These are phyloP conservation scores for Populus pruinosa DNA, from an alignment of 345 rosid genomes.

Conservation along the genomic window DNA sequence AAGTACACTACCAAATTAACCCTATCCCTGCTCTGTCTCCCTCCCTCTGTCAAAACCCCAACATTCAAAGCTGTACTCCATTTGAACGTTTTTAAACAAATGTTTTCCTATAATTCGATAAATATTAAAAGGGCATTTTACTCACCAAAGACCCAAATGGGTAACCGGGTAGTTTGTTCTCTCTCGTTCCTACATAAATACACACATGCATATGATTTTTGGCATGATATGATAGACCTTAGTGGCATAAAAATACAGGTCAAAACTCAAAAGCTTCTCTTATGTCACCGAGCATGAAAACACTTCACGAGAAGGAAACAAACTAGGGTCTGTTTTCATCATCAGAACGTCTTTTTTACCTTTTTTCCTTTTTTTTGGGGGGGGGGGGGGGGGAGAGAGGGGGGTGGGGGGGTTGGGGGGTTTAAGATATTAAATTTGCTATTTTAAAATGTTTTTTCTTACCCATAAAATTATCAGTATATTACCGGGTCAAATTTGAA, in stretches of 20 bases:
- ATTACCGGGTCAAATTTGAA: conserved; percentile 36
- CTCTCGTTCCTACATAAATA: background rate
- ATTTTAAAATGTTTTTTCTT: conserved; percentile 4
- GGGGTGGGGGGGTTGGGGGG: too few species aligned
- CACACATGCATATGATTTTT: too few species aligned
- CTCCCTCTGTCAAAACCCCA: conserved; percentile 20
- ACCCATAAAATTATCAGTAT: conserved; percentile 2
- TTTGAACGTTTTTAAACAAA: conserved; percentile 1
- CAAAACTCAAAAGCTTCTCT: conserved; percentile 5
- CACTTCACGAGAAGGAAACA: conserved; percentile 25
- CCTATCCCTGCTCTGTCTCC: conserved; percentile 30
- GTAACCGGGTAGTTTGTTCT: background rate
- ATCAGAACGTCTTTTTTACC: background rate
- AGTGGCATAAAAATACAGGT: background rate
- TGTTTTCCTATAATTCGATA: background rate
- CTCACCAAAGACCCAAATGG: background rate
- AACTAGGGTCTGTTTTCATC: conserved; percentile 13
- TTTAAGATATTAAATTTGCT: background rate
- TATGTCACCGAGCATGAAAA: conserved; percentile 32
- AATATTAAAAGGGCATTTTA: background rate
- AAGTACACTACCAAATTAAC: conserved; percentile 13
- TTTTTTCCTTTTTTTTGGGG: background rate
- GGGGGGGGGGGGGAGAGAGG: too few species aligned
- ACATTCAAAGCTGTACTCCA: conserved; percentile 44
- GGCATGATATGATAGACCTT: background rate